Percentiles rank a stretch among this genome's conserved stretches.
These are phyloP conservation scores for Escovopsis sp. DNA, from an alignment of 2,329 filamentous ascomycete species.

Conservation along the genomic window DNA sequence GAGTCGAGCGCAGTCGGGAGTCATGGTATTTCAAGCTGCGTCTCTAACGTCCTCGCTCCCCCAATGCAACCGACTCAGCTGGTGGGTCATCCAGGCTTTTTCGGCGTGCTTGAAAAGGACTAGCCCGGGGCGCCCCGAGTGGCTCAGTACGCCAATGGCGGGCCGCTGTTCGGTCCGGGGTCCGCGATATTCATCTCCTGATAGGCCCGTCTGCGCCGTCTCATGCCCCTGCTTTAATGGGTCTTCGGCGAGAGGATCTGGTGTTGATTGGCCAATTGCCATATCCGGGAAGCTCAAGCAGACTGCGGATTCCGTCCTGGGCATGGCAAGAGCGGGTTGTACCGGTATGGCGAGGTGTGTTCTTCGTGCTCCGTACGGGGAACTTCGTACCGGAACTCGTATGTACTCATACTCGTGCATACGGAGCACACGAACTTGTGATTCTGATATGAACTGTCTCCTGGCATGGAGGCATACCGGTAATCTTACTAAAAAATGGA, in stretches of 20 bases:
- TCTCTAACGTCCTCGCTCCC: constrained; percentile 5
- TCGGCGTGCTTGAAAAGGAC: constrained; percentile 28
- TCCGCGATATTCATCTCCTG: neutral
- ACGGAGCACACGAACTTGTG: no score
- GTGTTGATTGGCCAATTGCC: constrained; percentile 18
- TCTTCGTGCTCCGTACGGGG: no score
- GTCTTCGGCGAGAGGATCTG: constrained; percentile 20
- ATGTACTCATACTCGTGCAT: no score
- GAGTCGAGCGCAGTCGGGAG: constrained; percentile 20
- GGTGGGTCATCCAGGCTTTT: constrained; percentile 22
- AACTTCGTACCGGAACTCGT: no score
- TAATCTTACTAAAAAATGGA: no score
- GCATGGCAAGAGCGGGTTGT: no score
- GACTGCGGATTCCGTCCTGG: no score
- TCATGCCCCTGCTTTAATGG: constrained; percentile 13
- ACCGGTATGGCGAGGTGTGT: no score
- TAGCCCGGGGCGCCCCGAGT: constrained; percentile 14
- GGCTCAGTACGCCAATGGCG: constrained; percentile 15
- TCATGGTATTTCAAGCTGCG: constrained; percentile 22
- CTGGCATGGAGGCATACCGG: no score
- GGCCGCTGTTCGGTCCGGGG: neutral
- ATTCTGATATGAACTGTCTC: no score
- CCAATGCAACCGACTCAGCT: constrained; percentile 16
- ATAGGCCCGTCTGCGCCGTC: constrained; percentile 18
- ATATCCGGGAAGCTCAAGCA: no score